A percentile compares a stretch with the other conserved stretches of the same genome.
Evolutionary conservation across 495 filamentous ascomycete genomes (phyloP).

Genomic region (Cercophora scortea): DNA sequence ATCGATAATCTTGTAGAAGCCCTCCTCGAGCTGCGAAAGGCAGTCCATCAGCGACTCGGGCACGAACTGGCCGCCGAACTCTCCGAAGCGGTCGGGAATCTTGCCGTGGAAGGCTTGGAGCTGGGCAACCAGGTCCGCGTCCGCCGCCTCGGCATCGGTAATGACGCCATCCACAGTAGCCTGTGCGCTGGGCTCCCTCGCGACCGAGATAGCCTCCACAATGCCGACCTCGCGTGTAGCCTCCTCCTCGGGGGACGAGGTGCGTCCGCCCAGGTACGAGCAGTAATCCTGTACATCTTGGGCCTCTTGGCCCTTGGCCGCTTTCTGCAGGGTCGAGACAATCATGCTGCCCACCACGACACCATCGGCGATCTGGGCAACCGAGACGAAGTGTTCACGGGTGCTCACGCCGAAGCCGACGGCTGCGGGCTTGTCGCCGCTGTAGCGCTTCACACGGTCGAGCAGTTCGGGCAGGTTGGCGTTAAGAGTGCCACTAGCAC

Average conservation of each 20-base stretch:
- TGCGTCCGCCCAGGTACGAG: conserved; percentile 64
- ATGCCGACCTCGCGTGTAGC: conserved; percentile 54
- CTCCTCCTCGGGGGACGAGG: conserved; percentile 38
- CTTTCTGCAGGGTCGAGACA: conserved; percentile 67
- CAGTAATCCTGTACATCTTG: conserved; percentile 82
- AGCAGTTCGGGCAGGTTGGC: conserved; percentile 72
- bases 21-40: conserved; percentile 77
- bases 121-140: conserved; percentile 36
- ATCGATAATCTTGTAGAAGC: conserved; percentile 79
- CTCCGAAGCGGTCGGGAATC: conserved; percentile 80
- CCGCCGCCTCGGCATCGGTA: conserved; percentile 22
- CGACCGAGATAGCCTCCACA: conserved; percentile 50
- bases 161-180: conserved; percentile 45
- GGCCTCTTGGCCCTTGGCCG: conserved; percentile 58
- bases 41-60: conserved; percentile 98
- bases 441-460: conserved; percentile 79
- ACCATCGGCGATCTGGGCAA: conserved; percentile 79
- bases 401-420: conserved; percentile 97
- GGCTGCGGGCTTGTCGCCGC: conserved; percentile 81
- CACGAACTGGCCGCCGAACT: conserved; percentile 98
- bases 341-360: conserved; percentile 97
- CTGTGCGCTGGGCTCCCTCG: conserved; percentile 42
- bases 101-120: conserved; percentile 42
- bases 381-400: conserved; percentile 81
- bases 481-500: conserved; percentile 76